Evolutionary conservation across 1,284 basidiomycete genomes (phyloP), one percentile per base, ranked within the genome.

Genomic region (Papiliotrema laurentii): DNA sequence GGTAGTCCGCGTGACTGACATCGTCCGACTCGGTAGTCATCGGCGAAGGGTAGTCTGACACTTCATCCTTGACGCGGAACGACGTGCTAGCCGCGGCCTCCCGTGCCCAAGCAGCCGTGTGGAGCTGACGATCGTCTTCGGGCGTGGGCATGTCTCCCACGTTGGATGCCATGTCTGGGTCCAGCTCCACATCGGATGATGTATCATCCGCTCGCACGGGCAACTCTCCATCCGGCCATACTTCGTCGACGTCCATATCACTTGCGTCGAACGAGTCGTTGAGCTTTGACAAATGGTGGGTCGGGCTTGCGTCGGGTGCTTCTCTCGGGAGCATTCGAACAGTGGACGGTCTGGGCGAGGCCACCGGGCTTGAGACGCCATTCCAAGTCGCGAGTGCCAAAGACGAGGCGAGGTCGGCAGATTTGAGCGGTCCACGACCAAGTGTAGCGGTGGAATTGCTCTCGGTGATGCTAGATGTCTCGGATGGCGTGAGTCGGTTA

Each of bases 131-230:
- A 40, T 71, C 69, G 37, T 65, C 64, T 47, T 67, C 69, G 2
- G 64, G 64, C 1, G 67, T 66, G n/a, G 60, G 47, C 10, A 54
- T 50, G 21, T 69, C 67, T 19, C 63, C 69, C 13, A 63, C 43
- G 14, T 52, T 60, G 5, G 65, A 69, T 11, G 49, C 51, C 16
- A 30, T 13, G 19, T 42, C 40, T 14, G 40, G 25, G 26, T 42
- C 40, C 7, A 65, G 43, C 28, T 69, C 69, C 16, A 59, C 47
- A 39, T 69, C 68, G 2, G 65, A 68, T 22, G 66, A 57, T 2
- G 58, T 48, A 26, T 71, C 69, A 28, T 71, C 68, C n/a, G 65
- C 66, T 42, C 66, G 64, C 19, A 71, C 64, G 7, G 68, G 68
- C 10, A 67, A 49, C 31, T 68, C 65, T 11, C 67, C 69, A 50